phyloP scores from a whole-genome alignment of 768 basidiomycete species.

The Russula emetica region DNA sequence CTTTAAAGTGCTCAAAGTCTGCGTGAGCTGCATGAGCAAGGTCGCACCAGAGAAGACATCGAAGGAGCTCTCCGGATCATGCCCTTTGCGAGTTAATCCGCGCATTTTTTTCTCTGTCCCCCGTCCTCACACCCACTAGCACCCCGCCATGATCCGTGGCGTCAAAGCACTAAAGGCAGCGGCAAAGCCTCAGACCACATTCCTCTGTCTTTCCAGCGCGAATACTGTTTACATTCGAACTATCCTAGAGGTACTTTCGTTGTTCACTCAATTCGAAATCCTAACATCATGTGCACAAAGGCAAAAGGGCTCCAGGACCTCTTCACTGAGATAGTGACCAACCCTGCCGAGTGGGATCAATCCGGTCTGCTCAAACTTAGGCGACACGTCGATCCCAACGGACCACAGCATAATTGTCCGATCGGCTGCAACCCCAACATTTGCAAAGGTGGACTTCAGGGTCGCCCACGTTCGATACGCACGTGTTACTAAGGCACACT shows the following conservation, averaged over 20 bases:
- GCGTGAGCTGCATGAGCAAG: slow-evolving; percentile 63
- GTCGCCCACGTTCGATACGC: background rate
- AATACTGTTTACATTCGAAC: slow-evolving; percentile 89
- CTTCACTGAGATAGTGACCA: slow-evolving; percentile 86
- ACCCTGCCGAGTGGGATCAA: slow-evolving; percentile 80
- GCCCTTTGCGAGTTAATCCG: slow-evolving; percentile 67
- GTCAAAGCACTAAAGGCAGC: slow-evolving; percentile 69
- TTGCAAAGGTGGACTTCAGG: slow-evolving; percentile 74
- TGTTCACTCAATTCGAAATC: background rate
- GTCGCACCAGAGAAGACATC: slow-evolving; percentile 69
- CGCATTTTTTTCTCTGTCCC: background rate
- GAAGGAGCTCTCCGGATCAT: slow-evolving; percentile 70
- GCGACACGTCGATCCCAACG: slow-evolving; percentile 69
- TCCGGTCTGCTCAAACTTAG: slow-evolving; percentile 69
- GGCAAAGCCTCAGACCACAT: slow-evolving; percentile 60
- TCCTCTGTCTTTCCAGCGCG: slow-evolving; percentile 91
- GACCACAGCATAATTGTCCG: slow-evolving; percentile 75
- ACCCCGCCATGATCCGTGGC: slow-evolving; percentile 94
- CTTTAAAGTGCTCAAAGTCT: slow-evolving; percentile 58
- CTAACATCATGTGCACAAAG: slow-evolving; percentile 38
- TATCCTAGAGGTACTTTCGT: slow-evolving; percentile 63
- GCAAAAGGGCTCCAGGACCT: slow-evolving; percentile 66
- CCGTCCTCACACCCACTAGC: slow-evolving; percentile 47
- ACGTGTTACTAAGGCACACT: background rate
- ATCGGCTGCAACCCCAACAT: slow-evolving; percentile 94